These are phyloP conservation scores for Solanum megistacrolobum DNA, from an alignment of 257 asterid species.

Conservation along the genomic window DNA sequence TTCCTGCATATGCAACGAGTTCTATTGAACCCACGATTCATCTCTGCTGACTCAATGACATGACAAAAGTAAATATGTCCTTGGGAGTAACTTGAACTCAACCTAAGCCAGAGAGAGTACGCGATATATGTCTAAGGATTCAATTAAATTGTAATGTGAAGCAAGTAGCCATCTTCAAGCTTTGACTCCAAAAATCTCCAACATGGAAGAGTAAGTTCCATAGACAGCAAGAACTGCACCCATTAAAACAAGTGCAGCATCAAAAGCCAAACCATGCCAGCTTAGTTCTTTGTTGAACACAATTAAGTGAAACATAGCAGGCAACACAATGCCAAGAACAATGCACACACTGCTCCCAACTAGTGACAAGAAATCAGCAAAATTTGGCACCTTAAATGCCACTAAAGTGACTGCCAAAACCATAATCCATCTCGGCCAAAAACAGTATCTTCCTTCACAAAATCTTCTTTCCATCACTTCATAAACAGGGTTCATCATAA, in stretches of 20 bases:
- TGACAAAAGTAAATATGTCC: neutral
- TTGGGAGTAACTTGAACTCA: neutral
- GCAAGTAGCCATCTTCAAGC: neutral
- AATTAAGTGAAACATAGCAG: conserved; percentile 3
- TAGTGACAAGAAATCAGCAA: conserved; percentile 2
- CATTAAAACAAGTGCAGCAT: neutral
- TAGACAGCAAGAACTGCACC: neutral
- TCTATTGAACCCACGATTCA: neutral
- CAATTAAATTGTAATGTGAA: neutral
- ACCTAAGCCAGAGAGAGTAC: neutral
- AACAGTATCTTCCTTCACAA: neutral
- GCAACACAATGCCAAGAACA: neutral
- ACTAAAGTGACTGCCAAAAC: neutral
- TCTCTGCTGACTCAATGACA: neutral
- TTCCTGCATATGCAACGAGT: neutral
- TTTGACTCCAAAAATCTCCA: neutral
- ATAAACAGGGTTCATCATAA: conserved; percentile 2
- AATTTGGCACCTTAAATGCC: neutral
- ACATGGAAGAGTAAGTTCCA: neutral
- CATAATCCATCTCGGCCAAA: neutral
- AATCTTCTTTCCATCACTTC: conserved; percentile 1
- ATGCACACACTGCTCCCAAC: conserved; percentile 2
- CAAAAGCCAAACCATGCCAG: neutral
- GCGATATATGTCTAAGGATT: neutral
- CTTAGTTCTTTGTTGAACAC: neutral